phyloP scores from a whole-genome alignment of 2,329 filamentous ascomycete genomes.

The Alternaria longipes region DNA sequence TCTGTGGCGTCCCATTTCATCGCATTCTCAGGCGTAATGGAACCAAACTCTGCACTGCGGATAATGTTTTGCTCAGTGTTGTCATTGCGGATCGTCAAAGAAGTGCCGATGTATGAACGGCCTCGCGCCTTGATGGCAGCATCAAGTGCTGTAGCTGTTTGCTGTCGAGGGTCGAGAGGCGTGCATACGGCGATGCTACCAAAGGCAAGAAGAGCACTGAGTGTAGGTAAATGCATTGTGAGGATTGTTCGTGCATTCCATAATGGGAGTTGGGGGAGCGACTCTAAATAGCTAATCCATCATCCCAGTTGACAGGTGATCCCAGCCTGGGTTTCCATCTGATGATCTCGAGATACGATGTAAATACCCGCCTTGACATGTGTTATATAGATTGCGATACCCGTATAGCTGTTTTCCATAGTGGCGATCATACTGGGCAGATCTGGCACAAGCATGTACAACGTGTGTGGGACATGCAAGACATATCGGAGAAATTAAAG shows the following conservation, averaged over 20 bases:
- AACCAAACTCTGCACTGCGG: conserved; percentile 40
- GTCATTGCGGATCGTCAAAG: conserved; percentile 47
- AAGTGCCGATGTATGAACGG: conserved; percentile 49
- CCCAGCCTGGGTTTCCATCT: not conserved
- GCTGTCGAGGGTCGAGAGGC: conserved; percentile 28
- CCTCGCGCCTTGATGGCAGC: conserved; percentile 35
- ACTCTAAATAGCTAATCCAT: not conserved
- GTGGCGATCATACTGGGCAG: conserved; percentile 3
- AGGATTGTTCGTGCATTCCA: not conserved
- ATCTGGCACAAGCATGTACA: conserved; percentile 5
- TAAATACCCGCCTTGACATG: conserved; percentile 27
- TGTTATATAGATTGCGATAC: conserved; percentile 14
- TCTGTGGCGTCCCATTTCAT: conserved; percentile 55
- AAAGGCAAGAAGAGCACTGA: conserved; percentile 34
- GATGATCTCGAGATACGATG: conserved; percentile 5
- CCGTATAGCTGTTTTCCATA: conserved; percentile 13
- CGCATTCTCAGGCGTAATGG: conserved; percentile 51
- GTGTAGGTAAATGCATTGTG: conserved; percentile 30
- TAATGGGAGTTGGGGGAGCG: not conserved
- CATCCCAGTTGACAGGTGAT: not conserved
- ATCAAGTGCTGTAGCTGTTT: conserved; percentile 31
- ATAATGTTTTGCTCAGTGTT: conserved; percentile 38
- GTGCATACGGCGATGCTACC: conserved; percentile 22
- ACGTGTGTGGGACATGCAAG: not conserved
- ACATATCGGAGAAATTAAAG: conserved; percentile 24